phyloP scores from a whole-genome alignment of 1,284 basidiomycete species.

The Papiliotrema fonsecae region DNA sequence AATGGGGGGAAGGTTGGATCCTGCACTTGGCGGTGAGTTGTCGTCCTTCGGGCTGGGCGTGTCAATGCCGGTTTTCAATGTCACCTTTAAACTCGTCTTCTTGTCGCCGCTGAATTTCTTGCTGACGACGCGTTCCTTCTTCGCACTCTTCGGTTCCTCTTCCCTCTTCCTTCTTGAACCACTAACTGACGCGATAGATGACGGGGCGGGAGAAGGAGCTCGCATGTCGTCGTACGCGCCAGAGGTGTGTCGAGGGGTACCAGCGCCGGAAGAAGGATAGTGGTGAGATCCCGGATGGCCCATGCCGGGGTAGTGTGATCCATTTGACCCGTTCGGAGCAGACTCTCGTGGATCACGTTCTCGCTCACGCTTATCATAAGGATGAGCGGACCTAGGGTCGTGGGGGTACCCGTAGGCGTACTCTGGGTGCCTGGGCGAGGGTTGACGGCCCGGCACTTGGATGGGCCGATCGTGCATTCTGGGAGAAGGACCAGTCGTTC shows the following conservation, averaged over 20 bases:
- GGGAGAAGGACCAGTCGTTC: conserved; percentile 29
- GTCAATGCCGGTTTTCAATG: neutral
- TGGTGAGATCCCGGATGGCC: no score
- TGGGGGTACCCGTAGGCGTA: conserved; percentile 16
- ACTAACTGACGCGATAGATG: conserved; percentile 12
- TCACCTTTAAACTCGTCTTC: conserved; percentile 3
- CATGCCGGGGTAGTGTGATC: neutral
- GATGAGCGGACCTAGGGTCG: conserved; percentile 6
- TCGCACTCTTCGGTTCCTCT: neutral
- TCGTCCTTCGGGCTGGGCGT: neutral
- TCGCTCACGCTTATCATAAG: conserved; percentile 13
- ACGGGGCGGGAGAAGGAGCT: conserved; percentile 33
- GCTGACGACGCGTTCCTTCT: conserved; percentile 2
- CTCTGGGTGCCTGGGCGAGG: conserved; percentile 17
- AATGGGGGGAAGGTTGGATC: neutral
- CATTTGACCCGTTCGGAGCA: conserved; percentile 3
- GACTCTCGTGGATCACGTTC: no score
- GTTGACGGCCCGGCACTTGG: conserved; percentile 15
- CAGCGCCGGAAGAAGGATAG: neutral
- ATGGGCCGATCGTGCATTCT: conserved; percentile 26
- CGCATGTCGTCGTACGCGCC: conserved; percentile 27
- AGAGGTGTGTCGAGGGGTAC: conserved; percentile 12
- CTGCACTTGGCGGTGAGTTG: neutral
- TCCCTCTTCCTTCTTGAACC: conserved; percentile 21
- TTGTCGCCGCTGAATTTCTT: conserved; percentile 5